Percentiles rank a stretch among this genome's conserved stretches.
Conservation (phyloP, 2,329 filamentous ascomycete species). For the Fusarium pseudograminearum region DNA sequence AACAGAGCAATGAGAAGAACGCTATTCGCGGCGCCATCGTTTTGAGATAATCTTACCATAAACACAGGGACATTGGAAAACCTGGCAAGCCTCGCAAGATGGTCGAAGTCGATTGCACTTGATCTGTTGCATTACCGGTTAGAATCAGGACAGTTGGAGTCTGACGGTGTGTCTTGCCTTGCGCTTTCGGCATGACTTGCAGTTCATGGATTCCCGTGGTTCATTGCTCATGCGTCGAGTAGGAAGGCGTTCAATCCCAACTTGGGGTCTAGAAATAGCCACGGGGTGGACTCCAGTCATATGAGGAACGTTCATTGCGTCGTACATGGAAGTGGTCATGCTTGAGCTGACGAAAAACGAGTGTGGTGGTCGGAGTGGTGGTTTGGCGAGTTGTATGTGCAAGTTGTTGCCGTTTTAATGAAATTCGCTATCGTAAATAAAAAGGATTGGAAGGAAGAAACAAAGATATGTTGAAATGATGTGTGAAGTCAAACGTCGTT, state of each 20-base stretch:
- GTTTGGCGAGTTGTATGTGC: not conserved
- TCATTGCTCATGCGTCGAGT: slow-evolving; percentile 78
- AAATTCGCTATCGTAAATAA: not conserved
- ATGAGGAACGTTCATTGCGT: slow-evolving; percentile 58
- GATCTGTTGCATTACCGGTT: slow-evolving; percentile 68
- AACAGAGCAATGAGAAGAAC: not conserved
- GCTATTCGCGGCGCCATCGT: not conserved
- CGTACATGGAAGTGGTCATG: slow-evolving; percentile 57
- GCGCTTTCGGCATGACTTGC: slow-evolving; percentile 91
- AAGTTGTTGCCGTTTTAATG: not conserved
- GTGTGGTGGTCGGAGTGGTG: slow-evolving; percentile 1
- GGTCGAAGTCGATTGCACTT: slow-evolving; percentile 90
- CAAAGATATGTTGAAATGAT: slow-evolving; percentile 8
- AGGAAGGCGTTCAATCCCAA: slow-evolving; percentile 83
- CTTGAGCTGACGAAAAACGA: slow-evolving; percentile 32
- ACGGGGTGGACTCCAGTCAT: slow-evolving; percentile 61
- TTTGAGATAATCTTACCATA: slow-evolving; percentile 71
- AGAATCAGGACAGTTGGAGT: slow-evolving; percentile 6
- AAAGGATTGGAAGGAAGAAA: not conserved
- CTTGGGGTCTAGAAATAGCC: slow-evolving; percentile 78
- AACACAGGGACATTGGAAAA: slow-evolving; percentile 88
- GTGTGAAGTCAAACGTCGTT: slow-evolving; percentile 8
- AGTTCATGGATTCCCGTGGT: slow-evolving; percentile 92
- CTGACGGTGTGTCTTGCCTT: slow-evolving; percentile 70
- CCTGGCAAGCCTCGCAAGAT: slow-evolving; percentile 88